Evolutionary conservation across 163 green algal genomes (phyloP).

Genomic region (Botryococcus braunii): DNA sequence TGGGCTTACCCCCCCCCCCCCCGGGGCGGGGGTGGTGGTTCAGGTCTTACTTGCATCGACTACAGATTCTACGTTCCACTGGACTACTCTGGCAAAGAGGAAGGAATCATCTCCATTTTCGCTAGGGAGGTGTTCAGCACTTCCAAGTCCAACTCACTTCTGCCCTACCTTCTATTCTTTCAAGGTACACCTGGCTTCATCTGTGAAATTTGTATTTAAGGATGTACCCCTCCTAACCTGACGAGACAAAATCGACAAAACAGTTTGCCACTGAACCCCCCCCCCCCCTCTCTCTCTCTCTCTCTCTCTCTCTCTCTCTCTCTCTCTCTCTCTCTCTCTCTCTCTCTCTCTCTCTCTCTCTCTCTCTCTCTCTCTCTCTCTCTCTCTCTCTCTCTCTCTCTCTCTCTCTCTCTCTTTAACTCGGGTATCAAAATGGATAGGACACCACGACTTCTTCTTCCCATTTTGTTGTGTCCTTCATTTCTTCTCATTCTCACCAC

Average conservation of each 20-base stretch:
- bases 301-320: too few species aligned
- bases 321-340: too few species aligned
- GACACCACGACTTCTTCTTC: background rate
- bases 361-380: too few species aligned
- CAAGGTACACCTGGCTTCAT: slow-evolving; percentile 41
- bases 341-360: too few species aligned
- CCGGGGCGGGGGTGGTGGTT: too few species aligned
- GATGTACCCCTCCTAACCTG: background rate
- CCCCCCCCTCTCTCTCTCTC: too few species aligned
- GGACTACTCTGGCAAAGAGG: slow-evolving; percentile 36
- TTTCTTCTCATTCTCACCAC: background rate
- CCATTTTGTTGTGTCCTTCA: background rate
- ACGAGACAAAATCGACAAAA: background rate
- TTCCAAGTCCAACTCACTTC: slow-evolving; percentile 8
- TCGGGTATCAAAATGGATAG: background rate
- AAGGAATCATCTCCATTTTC: slow-evolving; percentile 40
- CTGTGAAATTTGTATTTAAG: background rate
- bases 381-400: too few species aligned
- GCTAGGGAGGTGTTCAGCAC: slow-evolving; percentile 38
- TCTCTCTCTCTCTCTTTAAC: too few species aligned
- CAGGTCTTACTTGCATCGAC: slow-evolving; percentile 54
- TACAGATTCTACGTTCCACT: slow-evolving; percentile 57
- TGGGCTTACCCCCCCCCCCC: too few species aligned
- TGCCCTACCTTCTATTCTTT: slow-evolving; percentile 80
- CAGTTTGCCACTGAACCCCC: too few species aligned